Percentiles rank a stretch among this genome's conserved stretches.
Conservation (phyloP, 2,329 filamentous ascomycete genomes). For the Fusarium guadeloupense region DNA sequence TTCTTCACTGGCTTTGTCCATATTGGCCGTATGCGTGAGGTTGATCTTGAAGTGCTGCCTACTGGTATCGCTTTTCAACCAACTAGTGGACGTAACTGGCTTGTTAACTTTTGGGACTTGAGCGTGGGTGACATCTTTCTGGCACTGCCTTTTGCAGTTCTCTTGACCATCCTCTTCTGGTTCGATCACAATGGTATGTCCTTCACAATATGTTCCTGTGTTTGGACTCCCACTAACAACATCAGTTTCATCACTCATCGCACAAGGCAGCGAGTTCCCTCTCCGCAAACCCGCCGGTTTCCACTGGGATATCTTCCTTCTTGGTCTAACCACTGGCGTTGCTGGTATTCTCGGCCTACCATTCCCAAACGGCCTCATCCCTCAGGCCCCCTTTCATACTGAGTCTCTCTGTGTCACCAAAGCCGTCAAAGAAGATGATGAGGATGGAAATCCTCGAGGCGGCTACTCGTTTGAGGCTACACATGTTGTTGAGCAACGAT, state of each 20-base stretch:
- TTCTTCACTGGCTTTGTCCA: conserved; percentile 94
- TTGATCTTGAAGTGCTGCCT: conserved; percentile 76
- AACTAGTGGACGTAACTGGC: conserved; percentile 76
- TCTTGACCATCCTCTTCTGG: conserved; percentile 87
- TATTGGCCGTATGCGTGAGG: conserved; percentile 79
- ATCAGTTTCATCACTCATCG: conserved; percentile 78
- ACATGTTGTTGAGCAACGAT: conserved; percentile 79
- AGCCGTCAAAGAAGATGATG: conserved; percentile 61
- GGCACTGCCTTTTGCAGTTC: conserved; percentile 84
- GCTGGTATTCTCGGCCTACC: conserved; percentile 80
- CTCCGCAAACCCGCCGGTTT: conserved; percentile 83
- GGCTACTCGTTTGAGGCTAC: conserved; percentile 61
- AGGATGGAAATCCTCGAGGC: conserved; percentile 61
- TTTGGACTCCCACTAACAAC: conserved; percentile 3
- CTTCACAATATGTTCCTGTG: not conserved
- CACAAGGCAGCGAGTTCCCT: conserved; percentile 84
- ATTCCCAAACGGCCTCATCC: conserved; percentile 84
- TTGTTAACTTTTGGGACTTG: conserved; percentile 85
- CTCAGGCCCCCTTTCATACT: conserved; percentile 85
- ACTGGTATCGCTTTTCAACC: conserved; percentile 82
- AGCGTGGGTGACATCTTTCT: conserved; percentile 78
- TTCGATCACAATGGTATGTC: conserved; percentile 84
- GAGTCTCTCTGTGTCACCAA: conserved; percentile 78
- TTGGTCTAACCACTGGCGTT: conserved; percentile 79
- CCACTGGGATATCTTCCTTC: conserved; percentile 85